Evolutionary conservation across 139 green algal species (phyloP), one percentile per base, ranked within the genome.

Genomic region (Coelastrella sp.): DNA sequence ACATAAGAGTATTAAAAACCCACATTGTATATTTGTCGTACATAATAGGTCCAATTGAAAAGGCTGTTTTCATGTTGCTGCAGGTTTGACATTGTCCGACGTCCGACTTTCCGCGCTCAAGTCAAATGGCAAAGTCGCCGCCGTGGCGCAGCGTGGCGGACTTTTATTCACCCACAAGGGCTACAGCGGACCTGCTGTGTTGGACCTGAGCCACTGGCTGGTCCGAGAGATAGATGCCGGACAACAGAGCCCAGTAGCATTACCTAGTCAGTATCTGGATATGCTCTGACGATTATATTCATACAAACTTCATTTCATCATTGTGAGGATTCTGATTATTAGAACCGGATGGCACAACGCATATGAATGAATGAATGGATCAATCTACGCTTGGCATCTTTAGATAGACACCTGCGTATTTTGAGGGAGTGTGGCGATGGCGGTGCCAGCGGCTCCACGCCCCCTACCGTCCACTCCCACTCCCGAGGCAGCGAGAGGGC

Each of bases 161-260:
- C 93, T 99, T 84, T 93, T 99, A 56, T 98, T 99, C 88, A 99
- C 97, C 0, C 97, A 99, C 93, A 93, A 90, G 72, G 96, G 95
- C 35, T 98, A 93, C 93, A 97, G 92, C 24, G 97, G 97, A 6
- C 97, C 97, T 0, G 88, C 94, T 0, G 92, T 98, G 0, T 91
- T 99, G 79, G 97, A 99, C 92, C 63, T 98, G 8, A 96, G 90
- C 19, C 97, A 99, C 79, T 87, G 94, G 75, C 68, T 92, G 4
- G 92, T 97, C 49, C 72, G 22, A 20, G 61, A 72, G 0, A 66
- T 73, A 17, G 84, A 75, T 17, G 70, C 57, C 25, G 49, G 63
- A 22, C 10, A 60, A 74, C 85, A 85, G 59, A 24, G 20, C 56
- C 72, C 15, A 20, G 84, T 49, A 89, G 58, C 81, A 83, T 12